phyloP scores from a whole-genome alignment of 164 flowering plant genomes.

The Chimonanthus praecox region DNA sequence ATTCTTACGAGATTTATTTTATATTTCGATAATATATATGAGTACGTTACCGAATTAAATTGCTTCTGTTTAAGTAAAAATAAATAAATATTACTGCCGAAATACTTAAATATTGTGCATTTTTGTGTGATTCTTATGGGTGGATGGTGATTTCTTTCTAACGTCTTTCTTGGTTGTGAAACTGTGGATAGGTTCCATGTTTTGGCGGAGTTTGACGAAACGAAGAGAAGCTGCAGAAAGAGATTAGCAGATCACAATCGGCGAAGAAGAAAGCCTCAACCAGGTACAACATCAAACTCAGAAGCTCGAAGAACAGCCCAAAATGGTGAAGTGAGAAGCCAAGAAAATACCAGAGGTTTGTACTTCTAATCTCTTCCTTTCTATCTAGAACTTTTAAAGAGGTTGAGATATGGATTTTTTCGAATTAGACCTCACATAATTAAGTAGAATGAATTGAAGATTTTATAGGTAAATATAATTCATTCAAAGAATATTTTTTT shows the following conservation, averaged over 20 bases:
- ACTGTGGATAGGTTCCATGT: slow-evolving; percentile 23
- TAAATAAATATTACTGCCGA: neutral
- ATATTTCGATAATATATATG: too few species aligned
- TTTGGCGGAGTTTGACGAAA: slow-evolving; percentile 30
- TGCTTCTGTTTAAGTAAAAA: neutral
- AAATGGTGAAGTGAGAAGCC: slow-evolving; percentile 7
- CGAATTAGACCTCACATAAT: too few species aligned
- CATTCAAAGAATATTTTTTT: too few species aligned
- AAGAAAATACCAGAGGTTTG: neutral
- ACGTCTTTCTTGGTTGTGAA: neutral
- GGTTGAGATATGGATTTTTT: too few species aligned
- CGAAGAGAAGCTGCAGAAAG: slow-evolving; percentile 31
- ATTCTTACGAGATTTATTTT: too few species aligned
- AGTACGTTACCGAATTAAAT: too few species aligned
- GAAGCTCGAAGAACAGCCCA: slow-evolving; percentile 3
- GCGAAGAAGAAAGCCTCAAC: slow-evolving; percentile 29
- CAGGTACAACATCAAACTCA: slow-evolving; percentile 10
- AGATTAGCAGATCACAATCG: slow-evolving; percentile 33
- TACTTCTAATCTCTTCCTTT: neutral
- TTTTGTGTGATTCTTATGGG: neutral
- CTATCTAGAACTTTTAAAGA: neutral
- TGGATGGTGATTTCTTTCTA: neutral
- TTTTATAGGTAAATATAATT: too few species aligned
- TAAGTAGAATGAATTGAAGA: too few species aligned
- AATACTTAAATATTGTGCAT: neutral